These are phyloP conservation scores for Aphelidium insulamus DNA, from an alignment of 371 early-diverging fungal species.

Conservation along the genomic window DNA sequence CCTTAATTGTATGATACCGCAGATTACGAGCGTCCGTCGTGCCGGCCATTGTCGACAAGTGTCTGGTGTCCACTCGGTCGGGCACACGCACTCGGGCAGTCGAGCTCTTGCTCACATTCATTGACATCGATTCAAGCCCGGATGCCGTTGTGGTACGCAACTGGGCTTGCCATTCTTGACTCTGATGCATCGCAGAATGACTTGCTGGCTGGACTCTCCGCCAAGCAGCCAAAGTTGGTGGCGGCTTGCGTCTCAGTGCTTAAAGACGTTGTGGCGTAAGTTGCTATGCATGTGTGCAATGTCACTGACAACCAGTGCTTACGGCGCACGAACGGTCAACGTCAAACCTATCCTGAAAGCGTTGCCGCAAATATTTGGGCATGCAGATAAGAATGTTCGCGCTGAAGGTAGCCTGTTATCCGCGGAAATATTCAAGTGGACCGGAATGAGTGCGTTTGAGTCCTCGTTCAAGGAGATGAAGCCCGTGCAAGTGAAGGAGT, in stretches of 20 bases:
- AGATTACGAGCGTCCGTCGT: slow-evolving; percentile 45
- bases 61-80: slow-evolving; percentile 55
- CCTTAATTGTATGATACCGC: slow-evolving; percentile 2
- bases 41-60: slow-evolving; percentile 69
- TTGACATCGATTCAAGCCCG: slow-evolving; percentile 54
- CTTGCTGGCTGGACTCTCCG: slow-evolving; percentile 36
- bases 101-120: slow-evolving; percentile 57
- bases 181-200: background rate
- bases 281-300: too few relatives aligned
- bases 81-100: slow-evolving; percentile 51
- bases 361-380: slow-evolving; percentile 70
- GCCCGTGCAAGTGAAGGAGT: slow-evolving; percentile 44
- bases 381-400: slow-evolving; percentile 77
- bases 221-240: slow-evolving; percentile 80
- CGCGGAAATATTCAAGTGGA: slow-evolving; percentile 16
- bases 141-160: slow-evolving; percentile 52
- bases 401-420: slow-evolving; percentile 41
- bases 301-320: background rate
- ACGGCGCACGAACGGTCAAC: slow-evolving; percentile 17
- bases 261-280: slow-evolving; percentile 42
- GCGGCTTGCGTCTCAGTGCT: slow-evolving; percentile 43
- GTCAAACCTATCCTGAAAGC: slow-evolving; percentile 63
- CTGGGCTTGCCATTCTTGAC: background rate
- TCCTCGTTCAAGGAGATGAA: slow-evolving; percentile 11
- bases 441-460: slow-evolving; percentile 14